Base-by-base conservation (phyloP, 2,329 filamentous ascomycete genomes). In the Exophiala sp. region DNA sequence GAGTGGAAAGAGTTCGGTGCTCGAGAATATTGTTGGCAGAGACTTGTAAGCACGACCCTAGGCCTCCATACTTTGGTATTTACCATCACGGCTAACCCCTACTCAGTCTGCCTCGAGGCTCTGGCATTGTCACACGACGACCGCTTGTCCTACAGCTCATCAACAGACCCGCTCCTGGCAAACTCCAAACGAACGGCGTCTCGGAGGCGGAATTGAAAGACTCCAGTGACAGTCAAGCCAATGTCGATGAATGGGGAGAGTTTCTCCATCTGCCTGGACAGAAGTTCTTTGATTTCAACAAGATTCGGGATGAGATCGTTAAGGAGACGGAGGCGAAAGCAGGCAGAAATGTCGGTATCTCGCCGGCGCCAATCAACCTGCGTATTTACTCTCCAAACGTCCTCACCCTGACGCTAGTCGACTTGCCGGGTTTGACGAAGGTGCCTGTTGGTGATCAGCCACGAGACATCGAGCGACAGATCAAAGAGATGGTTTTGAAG, bases 301-400 rank as follows among this genome's bases (percentile, higher is more conserved):
- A 96, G 80, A 96, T 99, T 67, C 85, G 94, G 66, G 94, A 97
- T 54, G 94, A 99, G 77, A 99, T 99, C 70, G 88, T 92, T 63
- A 86, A 89, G 66, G 94, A 99, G 77, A 99, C 94, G 40, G 91
- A 96, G 68, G 86, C 88, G 65, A 97, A 99, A 79, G 95, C 95
- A 63, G 94, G 94, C 62, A 86, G 86, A 71, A 99, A 99, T 79
- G 89, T 88, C 47, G 94, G 92, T 72, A 99, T 99, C 74, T 97
- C 92, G 43, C 89, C 94, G 20, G 88, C 89, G 32, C 94, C 94
- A 47, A 99, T 99, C 80, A 97, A 97, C 78, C 80, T 99, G 67
- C 86, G 94, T 68, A 96, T 99, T 75, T 97, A 95, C 82, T 97
- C 92, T 48, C 94, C 94, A 50, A 96, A 99, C 68, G 95, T 99